These are phyloP conservation scores for Globisporangium splendens DNA, from an alignment of 352 stramenopile species.

Conservation along the genomic window DNA sequence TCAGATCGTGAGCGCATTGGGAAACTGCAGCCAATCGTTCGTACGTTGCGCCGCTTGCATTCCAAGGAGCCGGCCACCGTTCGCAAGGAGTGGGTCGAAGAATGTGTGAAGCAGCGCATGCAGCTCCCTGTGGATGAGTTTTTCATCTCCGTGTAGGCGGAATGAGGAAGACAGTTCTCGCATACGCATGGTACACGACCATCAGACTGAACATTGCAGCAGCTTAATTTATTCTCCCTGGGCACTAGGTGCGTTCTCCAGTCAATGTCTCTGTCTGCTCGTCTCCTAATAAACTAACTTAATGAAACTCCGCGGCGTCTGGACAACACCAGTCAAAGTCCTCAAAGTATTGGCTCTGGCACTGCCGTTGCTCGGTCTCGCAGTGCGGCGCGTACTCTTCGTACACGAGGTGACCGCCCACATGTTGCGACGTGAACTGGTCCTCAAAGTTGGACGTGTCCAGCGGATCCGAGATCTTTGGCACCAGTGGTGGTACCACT, in stretches of 20 bases:
- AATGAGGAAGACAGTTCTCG: background rate
- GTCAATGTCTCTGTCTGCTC: background rate
- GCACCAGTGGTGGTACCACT: slow-evolving; percentile 56
- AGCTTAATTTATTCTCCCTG: slow-evolving; percentile 36
- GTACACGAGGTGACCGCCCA: slow-evolving; percentile 58
- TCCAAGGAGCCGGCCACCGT: slow-evolving; percentile 51
- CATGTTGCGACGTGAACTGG: slow-evolving; percentile 68
- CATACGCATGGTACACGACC: too few relatives aligned
- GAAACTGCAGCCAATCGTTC: slow-evolving; percentile 41
- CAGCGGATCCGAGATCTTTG: slow-evolving; percentile 33
- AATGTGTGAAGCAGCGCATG: slow-evolving; percentile 34
- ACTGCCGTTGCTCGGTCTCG: slow-evolving; percentile 20
- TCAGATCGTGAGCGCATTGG: slow-evolving; percentile 26
- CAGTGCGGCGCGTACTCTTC: slow-evolving; percentile 35
- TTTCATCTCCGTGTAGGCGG: slow-evolving; percentile 43
- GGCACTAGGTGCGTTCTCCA: slow-evolving; percentile 1
- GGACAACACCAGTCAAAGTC: slow-evolving; percentile 78
- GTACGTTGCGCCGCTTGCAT: slow-evolving; percentile 36
- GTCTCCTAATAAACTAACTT: background rate
- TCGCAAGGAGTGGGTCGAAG: slow-evolving; percentile 55
- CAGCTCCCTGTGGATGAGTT: slow-evolving; percentile 60
- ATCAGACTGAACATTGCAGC: slow-evolving; percentile 8
- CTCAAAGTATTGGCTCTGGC: slow-evolving; percentile 37
- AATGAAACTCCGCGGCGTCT: slow-evolving; percentile 40
- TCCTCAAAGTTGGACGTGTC: slow-evolving; percentile 78